These are phyloP conservation scores for Termitomyces sp. DNA, from an alignment of 768 basidiomycete genomes.

Conservation along the genomic window DNA sequence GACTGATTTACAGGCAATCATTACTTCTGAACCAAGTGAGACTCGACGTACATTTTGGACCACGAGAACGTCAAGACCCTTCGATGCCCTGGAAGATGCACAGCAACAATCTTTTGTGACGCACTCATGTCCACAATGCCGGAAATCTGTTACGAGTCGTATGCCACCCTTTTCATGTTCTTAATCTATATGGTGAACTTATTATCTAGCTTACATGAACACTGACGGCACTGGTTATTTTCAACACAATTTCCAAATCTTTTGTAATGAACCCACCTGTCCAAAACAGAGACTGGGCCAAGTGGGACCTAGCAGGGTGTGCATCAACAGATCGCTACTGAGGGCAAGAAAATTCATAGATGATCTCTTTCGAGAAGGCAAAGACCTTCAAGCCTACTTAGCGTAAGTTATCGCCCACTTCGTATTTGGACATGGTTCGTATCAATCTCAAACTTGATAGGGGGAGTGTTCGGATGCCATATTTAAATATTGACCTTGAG, in stretches of 20 bases:
- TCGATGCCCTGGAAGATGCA: not conserved
- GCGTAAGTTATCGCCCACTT: not conserved
- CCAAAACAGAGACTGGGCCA: not conserved
- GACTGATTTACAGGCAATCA: not conserved
- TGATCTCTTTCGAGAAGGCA: conserved; percentile 8
- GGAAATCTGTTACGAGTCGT: not conserved
- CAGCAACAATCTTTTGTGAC: not conserved
- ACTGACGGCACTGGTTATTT: conserved; percentile 11
- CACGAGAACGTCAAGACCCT: not conserved
- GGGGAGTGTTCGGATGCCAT: conserved; percentile 2
- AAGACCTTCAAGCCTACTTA: not conserved
- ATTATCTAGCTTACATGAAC: conserved; percentile 9
- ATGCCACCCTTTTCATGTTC: not conserved
- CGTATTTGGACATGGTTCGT: not conserved
- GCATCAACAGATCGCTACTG: not conserved
- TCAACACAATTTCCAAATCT: conserved; percentile 8
- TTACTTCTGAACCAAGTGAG: not conserved
- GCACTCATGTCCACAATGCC: conserved; percentile 2
- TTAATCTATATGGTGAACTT: not conserved
- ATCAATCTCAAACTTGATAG: not conserved
- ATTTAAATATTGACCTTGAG: not conserved
- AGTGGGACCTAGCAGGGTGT: not conserved
- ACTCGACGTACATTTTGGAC: not conserved
- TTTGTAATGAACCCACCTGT: conserved; percentile 4
- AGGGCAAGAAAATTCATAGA: conserved; percentile 11